phyloP scores from a whole-genome alignment of 495 filamentous ascomycete species.

The Astrocystis sublimbata region DNA sequence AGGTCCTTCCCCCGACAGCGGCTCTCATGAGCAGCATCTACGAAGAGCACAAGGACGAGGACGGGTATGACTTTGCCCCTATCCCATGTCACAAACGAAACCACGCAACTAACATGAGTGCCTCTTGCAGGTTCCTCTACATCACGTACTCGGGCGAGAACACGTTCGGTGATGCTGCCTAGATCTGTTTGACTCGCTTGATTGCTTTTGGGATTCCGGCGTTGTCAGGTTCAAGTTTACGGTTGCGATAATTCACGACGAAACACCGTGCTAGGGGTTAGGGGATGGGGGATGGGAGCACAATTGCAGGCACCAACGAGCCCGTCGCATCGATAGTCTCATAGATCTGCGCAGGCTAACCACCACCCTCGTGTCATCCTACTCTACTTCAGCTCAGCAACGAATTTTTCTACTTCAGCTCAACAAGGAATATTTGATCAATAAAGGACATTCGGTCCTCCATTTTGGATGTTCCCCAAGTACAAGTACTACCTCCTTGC shows the following conservation, averaged over 20 bases:
- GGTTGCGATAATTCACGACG: slow-evolving; percentile 15
- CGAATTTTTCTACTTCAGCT: slow-evolving; percentile 6
- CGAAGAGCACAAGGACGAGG: slow-evolving; percentile 91
- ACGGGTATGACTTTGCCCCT: slow-evolving; percentile 56
- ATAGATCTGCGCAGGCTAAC: not conserved
- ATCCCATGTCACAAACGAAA: not conserved
- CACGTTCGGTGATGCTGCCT: slow-evolving; percentile 74
- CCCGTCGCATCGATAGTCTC: not conserved
- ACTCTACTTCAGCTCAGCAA: not conserved
- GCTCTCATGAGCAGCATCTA: slow-evolving; percentile 99
- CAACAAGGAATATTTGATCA: slow-evolving; percentile 12
- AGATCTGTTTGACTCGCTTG: slow-evolving; percentile 11
- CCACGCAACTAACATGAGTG: slow-evolving; percentile 29
- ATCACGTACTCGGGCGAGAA: slow-evolving; percentile 98
- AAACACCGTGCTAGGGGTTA: not conserved
- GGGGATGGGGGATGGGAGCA: not conserved
- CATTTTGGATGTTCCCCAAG: not conserved
- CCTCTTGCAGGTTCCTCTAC: slow-evolving; percentile 45
- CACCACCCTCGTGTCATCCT: not conserved
- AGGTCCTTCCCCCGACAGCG: slow-evolving; percentile 94
- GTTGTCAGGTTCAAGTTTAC: slow-evolving; percentile 19
- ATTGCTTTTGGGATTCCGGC: slow-evolving; percentile 18
- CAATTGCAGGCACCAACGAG: not conserved
- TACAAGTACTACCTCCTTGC: not conserved
- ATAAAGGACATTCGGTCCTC: slow-evolving; percentile 5